These are phyloP conservation scores for Moesziomyces sp. DNA, from an alignment of 1,284 basidiomycete genomes.

Conservation along the genomic window DNA sequence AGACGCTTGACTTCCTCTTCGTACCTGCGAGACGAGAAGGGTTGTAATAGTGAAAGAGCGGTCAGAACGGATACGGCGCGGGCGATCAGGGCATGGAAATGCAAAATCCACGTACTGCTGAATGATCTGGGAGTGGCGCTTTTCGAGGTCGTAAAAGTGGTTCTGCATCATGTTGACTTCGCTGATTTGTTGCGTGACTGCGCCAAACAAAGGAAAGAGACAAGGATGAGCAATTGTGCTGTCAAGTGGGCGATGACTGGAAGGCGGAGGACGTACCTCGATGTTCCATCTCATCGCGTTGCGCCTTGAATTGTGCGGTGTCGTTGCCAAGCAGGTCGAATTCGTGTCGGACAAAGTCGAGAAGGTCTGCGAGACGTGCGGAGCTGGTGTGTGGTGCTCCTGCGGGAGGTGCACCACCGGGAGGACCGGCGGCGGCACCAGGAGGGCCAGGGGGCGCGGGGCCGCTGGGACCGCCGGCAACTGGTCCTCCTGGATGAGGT, in stretches of 20 bases:
- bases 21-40: slow-evolving; percentile 69
- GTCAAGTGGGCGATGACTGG: neutral
- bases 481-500: slow-evolving; percentile 42
- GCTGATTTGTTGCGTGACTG: slow-evolving; percentile 56
- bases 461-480: slow-evolving; percentile 36
- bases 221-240: slow-evolving; percentile 1
- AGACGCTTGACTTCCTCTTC: slow-evolving; percentile 79
- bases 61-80: neutral
- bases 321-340: slow-evolving; percentile 83
- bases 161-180: slow-evolving; percentile 68
- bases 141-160: slow-evolving; percentile 81
- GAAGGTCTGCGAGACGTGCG: slow-evolving; percentile 77
- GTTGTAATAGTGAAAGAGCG: neutral
- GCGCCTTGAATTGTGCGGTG: slow-evolving; percentile 76
- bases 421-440: slow-evolving; percentile 37
- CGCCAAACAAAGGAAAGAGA: neutral
- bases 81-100: neutral
- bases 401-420: slow-evolving; percentile 33
- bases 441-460: slow-evolving; percentile 35
- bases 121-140: slow-evolving; percentile 77
- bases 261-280: slow-evolving; percentile 74
- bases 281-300: slow-evolving; percentile 88
- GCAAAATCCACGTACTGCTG: slow-evolving; percentile 70
- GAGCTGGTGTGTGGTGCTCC: slow-evolving; percentile 48
- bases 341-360: slow-evolving; percentile 86